Percentiles rank a stretch among this genome's conserved stretches.
Evolutionary conservation across 2,329 filamentous ascomycete genomes (phyloP).

Genomic region (Nemania serpens): DNA sequence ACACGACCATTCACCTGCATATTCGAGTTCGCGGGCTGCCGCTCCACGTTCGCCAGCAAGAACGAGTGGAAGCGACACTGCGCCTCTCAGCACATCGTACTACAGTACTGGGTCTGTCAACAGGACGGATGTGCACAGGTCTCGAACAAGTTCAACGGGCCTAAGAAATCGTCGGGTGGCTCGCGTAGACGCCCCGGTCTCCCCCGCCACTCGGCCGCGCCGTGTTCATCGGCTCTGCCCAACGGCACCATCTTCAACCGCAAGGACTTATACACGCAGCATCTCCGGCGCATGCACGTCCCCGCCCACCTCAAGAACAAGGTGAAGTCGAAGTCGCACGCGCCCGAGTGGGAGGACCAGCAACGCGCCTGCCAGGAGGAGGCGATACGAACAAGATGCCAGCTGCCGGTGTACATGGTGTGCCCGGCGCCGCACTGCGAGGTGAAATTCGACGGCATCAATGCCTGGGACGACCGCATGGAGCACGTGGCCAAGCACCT

Average conservation of each 20-base stretch:
- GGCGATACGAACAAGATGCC: constrained; percentile 65
- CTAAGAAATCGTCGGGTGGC: constrained; percentile 29
- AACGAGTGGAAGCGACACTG: constrained; percentile 97
- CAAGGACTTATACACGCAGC: constrained; percentile 90
- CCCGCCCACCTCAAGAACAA: constrained; percentile 50
- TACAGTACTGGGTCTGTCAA: constrained; percentile 77
- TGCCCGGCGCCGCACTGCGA: constrained; percentile 69
- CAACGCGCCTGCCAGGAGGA: constrained; percentile 60
- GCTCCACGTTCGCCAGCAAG: constrained; percentile 74
- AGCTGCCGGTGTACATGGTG: constrained; percentile 61
- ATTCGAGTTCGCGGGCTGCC: constrained; percentile 78
- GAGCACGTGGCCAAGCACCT: constrained; percentile 86
- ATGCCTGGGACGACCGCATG: constrained; percentile 80
- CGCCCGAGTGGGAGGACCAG: constrained; percentile 54
- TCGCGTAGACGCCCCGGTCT: constrained; percentile 31
- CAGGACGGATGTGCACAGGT: constrained; percentile 58
- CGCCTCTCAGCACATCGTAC: constrained; percentile 75
- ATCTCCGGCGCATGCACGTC: constrained; percentile 83
- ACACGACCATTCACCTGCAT: constrained; percentile 74
- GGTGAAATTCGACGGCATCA: constrained; percentile 61
- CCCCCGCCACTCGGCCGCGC: constrained; percentile 18
- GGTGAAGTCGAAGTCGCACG: constrained; percentile 44
- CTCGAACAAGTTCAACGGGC: constrained; percentile 35
- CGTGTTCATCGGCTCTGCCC: constrained; percentile 41
- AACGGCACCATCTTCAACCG: constrained; percentile 79